These are phyloP conservation scores for Prunus mira DNA, from an alignment of 306 rosid genomes.

Conservation along the genomic window DNA sequence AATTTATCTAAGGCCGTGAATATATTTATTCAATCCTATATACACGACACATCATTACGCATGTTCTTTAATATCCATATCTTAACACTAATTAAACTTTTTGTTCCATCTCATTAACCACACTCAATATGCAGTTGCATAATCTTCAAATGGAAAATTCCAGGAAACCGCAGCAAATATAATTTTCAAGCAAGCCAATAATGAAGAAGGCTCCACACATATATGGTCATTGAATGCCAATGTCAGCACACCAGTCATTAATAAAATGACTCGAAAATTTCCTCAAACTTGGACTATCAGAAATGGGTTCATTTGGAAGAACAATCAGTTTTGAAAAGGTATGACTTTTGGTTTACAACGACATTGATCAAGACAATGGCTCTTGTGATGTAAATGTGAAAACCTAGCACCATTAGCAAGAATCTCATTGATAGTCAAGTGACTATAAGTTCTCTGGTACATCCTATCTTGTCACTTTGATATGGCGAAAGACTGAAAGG, in stretches of 20 bases:
- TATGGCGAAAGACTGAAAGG: not conserved
- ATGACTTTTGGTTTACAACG: not conserved
- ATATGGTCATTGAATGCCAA: not conserved
- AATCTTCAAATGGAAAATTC: not conserved
- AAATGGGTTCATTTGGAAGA: not conserved
- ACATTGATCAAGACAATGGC: not conserved
- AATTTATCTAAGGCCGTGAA: slow-evolving; percentile 18
- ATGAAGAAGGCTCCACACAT: not conserved
- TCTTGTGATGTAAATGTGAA: not conserved
- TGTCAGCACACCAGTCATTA: not conserved
- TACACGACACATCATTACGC: not conserved
- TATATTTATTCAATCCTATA: not conserved
- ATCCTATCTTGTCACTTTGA: not conserved
- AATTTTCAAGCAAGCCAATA: not conserved
- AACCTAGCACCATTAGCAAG: not conserved
- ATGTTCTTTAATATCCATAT: slow-evolving; percentile 9
- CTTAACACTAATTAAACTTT: not conserved
- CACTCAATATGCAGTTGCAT: not conserved
- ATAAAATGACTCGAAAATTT: not conserved
- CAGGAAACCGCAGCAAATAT: not conserved
- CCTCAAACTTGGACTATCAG: not conserved
- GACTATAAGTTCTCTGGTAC: not conserved
- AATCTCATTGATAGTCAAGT: not conserved
- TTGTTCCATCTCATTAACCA: slow-evolving; percentile 1
- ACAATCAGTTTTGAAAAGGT: not conserved